A percentile compares a stretch with the other conserved stretches of the same genome.
phyloP scores from a whole-genome alignment of 345 rosid species.

The Hypericum androsaemum region DNA sequence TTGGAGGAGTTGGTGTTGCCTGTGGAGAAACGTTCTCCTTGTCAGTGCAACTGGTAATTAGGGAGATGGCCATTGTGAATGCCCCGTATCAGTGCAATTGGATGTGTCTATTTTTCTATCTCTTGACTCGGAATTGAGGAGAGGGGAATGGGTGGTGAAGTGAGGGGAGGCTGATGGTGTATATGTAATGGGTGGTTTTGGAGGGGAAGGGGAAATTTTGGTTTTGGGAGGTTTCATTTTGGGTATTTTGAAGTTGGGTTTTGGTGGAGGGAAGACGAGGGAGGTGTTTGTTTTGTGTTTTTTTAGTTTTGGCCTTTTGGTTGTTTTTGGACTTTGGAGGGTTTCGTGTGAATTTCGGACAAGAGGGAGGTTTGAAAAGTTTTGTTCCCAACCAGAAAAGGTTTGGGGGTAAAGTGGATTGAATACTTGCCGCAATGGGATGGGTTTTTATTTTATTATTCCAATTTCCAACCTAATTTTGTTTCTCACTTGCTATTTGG shows the following conservation, averaged over 20 bases:
- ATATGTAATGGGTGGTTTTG: slow-evolving; percentile 15
- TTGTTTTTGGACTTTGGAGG: background rate
- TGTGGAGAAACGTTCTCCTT: slow-evolving; percentile 26
- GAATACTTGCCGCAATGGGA: no score
- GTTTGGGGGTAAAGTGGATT: no score
- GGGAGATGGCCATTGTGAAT: slow-evolving; percentile 19
- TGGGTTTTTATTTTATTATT: no score
- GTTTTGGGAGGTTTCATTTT: no score
- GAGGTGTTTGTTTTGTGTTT: background rate
- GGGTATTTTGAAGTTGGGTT: slow-evolving; percentile 3
- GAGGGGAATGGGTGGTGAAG: background rate
- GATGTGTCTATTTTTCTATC: background rate
- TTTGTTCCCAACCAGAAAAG: no score
- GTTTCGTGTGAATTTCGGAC: no score
- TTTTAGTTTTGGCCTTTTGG: background rate
- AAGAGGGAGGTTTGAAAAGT: no score
- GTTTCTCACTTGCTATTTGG: no score
- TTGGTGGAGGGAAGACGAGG: slow-evolving; percentile 18
- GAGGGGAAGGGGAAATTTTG: no score
- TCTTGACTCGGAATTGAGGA: background rate
- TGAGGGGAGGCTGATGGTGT: background rate
- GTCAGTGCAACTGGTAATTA: slow-evolving; percentile 4
- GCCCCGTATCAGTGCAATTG: background rate
- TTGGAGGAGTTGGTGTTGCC: background rate
- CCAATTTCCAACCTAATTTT: no score